phyloP scores from a whole-genome alignment of 2,329 filamentous ascomycete species.

The Curvularia sp. region DNA sequence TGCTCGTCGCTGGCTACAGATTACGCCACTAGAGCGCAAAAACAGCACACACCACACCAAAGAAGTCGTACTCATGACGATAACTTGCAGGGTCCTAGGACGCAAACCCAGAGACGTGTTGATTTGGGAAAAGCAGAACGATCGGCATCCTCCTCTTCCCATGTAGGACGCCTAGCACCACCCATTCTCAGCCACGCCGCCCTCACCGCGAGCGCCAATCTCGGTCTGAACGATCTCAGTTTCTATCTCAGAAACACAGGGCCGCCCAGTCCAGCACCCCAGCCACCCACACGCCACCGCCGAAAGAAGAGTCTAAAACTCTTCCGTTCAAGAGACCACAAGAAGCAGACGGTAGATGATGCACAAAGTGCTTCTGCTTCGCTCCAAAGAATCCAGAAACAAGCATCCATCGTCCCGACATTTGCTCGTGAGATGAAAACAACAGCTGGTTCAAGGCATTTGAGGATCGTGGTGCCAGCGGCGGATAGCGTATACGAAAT shows the following conservation, averaged over 20 bases:
- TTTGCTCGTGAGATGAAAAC: slow-evolving; percentile 42
- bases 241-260: slow-evolving; percentile 44
- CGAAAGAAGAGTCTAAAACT: slow-evolving; percentile 33
- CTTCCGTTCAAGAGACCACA: slow-evolving; percentile 35
- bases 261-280: slow-evolving; percentile 23
- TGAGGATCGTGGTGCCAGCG: slow-evolving; percentile 38
- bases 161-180: slow-evolving; percentile 38
- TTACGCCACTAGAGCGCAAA: slow-evolving; percentile 33
- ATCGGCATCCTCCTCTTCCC: slow-evolving; percentile 23
- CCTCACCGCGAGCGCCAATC: slow-evolving; percentile 35
- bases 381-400: slow-evolving; percentile 16
- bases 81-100: slow-evolving; percentile 19
- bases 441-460: slow-evolving; percentile 37
- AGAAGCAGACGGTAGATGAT: slow-evolving; percentile 32
- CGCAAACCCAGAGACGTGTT: slow-evolving; percentile 13
- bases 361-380: neutral
- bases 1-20: slow-evolving; percentile 29
- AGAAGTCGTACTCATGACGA: slow-evolving; percentile 1
- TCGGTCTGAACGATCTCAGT: slow-evolving; percentile 41
- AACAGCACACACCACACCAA: slow-evolving; percentile 34
- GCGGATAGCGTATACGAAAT: slow-evolving; percentile 19
- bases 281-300: slow-evolving; percentile 11
- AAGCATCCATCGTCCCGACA: slow-evolving; percentile 26
- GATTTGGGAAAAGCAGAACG: slow-evolving; percentile 24
- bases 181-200: slow-evolving; percentile 43